Base-by-base conservation (phyloP, 331 rosid species). In the Stylosanthes scabra region DNA sequence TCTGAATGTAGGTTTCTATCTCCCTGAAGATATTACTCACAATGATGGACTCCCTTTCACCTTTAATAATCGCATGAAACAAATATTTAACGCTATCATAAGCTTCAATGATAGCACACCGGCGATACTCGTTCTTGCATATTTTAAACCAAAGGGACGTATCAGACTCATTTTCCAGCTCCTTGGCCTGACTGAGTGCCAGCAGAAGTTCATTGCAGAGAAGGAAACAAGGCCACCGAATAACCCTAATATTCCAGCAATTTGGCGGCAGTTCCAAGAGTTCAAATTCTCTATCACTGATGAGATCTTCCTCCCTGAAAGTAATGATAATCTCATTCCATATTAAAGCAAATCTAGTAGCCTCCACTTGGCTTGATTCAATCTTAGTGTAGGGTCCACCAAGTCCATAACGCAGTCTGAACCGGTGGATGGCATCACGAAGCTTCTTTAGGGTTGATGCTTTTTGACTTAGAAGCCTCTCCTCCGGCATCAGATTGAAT, bases 231-330 rank as follows among this genome's bases (percentile, higher is more conserved):
- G 98, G 98, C 97, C 98, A 93, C 49, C 98, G 97, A 81, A 93
- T 80, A 63, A 93, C 98, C 84, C 86, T 73, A 85, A 93, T 89
- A 70, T 68, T 64, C 98, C 98, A 93, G 74, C 75, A 79, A 80
- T 91, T 91, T 63, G 92, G 97, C 7, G 95, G 88, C 66, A 93
- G 87, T 78, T 88, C 96, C 86, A 93, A 46, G 65, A 90, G 94
- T 83, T 91, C 97, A 3, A 74, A 76, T 75, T 93, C 98, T 60
- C 62, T 58, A 78, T 93, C 94, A 68, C 91, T 88, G 74, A 93
- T 89, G 62, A 91, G 83, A 86, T 93, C 98, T 83, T 93, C 98
- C 86, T 93, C 96, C 92, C 98, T 89, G 80, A 93, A 89, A 68
- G 93, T 82, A 68, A 74, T 81, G 64, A 91, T 78, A 65, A 93